phyloP scores from a whole-genome alignment of 2,329 filamentous ascomycete genomes.

The Aspergillaceae sp. region DNA sequence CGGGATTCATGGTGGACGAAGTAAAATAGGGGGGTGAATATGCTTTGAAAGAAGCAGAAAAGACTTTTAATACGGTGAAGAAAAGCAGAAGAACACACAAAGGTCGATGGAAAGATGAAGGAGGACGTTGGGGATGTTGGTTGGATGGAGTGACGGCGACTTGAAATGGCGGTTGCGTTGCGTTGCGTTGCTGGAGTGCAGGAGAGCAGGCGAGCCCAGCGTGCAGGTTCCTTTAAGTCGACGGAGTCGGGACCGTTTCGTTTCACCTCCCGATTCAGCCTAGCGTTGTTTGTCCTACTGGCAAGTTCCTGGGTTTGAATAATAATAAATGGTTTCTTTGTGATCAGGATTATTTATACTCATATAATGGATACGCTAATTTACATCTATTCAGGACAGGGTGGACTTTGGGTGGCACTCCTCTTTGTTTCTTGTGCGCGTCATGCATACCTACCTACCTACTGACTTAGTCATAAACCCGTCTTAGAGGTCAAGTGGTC shows the following conservation, averaged over 20 bases:
- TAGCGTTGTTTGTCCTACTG: conserved; percentile 3
- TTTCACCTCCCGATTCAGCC: conserved; percentile 9
- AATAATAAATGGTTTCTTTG: too few species aligned
- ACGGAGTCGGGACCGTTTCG: conserved; percentile 13
- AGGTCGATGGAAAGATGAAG: background rate
- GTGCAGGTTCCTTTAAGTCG: conserved; percentile 12
- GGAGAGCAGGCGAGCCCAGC: conserved; percentile 21
- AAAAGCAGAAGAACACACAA: background rate
- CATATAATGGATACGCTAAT: too few species aligned
- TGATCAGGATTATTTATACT: too few species aligned
- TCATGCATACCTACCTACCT: background rate
- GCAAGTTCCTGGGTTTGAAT: too few species aligned
- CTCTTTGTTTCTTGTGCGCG: background rate
- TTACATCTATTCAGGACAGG: too few species aligned
- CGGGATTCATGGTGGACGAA: conserved; percentile 39
- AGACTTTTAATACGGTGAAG: conserved; percentile 3
- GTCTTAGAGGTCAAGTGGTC: background rate
- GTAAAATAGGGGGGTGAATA: conserved; percentile 1
- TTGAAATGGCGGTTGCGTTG: conserved; percentile 20
- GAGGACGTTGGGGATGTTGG: conserved; percentile 1
- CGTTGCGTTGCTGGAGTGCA: conserved; percentile 11
- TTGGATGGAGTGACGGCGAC: conserved; percentile 15
- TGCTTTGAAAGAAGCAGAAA: conserved; percentile 3
- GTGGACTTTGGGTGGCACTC: too few species aligned
- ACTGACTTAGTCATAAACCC: background rate